Evolutionary conservation across 305 asterid genomes (phyloP), one percentile per base, ranked within the genome.

Genomic region (Fraxinus xanthoxyloides): DNA sequence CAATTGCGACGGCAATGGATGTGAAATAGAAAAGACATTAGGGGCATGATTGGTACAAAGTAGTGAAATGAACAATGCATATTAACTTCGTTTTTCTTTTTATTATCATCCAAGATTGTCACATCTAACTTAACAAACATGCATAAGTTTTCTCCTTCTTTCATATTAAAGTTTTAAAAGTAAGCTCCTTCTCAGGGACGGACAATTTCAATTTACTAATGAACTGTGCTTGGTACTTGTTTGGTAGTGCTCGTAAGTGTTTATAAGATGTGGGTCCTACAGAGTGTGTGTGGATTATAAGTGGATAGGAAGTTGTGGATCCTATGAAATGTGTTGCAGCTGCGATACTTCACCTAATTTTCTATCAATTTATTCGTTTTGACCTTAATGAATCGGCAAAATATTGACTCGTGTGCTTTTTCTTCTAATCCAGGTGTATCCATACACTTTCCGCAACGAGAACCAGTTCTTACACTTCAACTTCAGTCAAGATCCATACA

Each of bases 381-480:
- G 21, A 59, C 0, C 74, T 28, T 61, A 2, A 7, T 10, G 1
- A 34, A 31, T 7, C 0, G 36, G 73, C 31, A 32, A 72, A 38
- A 74, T 82, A 24, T 63, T 35, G 46, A 79, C 72, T 69, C 28
- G 34, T 0, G 2, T 54, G 76, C 48, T 65, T 38, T 36, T 32
- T 65, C 59, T 30, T 51, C 3, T 13, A 1, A 67, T 82, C 8
- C 92, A 95, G 99, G 98, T 95, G 84, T 98, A 95, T 78, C 98
- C 99, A 4, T 93, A 94, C 88, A 94, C 98, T 0, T 95, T 54
- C 85, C 88, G 92, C 76, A 95, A 95, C 23, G 98, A 95, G 93
- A 87, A 93, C 79, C 1, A 59, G 63, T 96, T 32, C 85, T 74
- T 93, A 86, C 98, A 94, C 89, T 92, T 92, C 89, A 96, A 96